Evolutionary conservation across 2,329 filamentous ascomycete genomes (phyloP), one percentile per base, ranked within the genome.

Genomic region (Fusarium scirpi): DNA sequence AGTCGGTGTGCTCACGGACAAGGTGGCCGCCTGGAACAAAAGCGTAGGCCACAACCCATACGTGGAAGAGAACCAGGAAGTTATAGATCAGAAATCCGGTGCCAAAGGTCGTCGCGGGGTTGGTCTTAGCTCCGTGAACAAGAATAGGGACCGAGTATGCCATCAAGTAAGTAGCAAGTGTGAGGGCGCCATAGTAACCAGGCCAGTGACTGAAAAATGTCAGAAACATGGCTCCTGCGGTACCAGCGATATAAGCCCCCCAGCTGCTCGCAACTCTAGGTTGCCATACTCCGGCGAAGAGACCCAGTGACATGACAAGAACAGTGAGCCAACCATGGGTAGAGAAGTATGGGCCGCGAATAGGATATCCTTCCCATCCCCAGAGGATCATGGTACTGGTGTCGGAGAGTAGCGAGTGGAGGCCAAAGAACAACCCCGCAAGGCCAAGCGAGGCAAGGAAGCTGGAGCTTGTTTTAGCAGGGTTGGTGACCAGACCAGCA

Each of bases 301-400:
- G 84, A 58, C 96, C 96, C 43, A 85, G 82, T 29, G 92, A 93
- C 96, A 99, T 99, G 63, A 91, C 91, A 57, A 92, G 87, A 55
- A 98, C 88, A 3, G 94, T 98, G 78, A 91, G 89, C 75, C 93
- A 94, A 57, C 94, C 96, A 76, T 98, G 94, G n/a, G 94, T 94
- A 49, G 91, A 94, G 66, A 94, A 89, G 52, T 96, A 89, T 4
- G 96, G 96, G 9, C 96, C 96, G 52, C 92, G 90, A 43, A 98
- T 89, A 16, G 96, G 96, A 76, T 92, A 99, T 9, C 96, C 96
- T 74, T 98, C 94, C 96, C 96, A 99, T 5, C 94, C 94, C 96
- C 96, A 99, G 18, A 94, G 86, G 62, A 98, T 98, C 94, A 99
- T 98, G 57, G 96, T 99, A 83, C 96, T 98, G 0, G 94, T 97